Base-by-base conservation (phyloP, 257 asterid genomes). In the Thymus quinquecostatus region DNA sequence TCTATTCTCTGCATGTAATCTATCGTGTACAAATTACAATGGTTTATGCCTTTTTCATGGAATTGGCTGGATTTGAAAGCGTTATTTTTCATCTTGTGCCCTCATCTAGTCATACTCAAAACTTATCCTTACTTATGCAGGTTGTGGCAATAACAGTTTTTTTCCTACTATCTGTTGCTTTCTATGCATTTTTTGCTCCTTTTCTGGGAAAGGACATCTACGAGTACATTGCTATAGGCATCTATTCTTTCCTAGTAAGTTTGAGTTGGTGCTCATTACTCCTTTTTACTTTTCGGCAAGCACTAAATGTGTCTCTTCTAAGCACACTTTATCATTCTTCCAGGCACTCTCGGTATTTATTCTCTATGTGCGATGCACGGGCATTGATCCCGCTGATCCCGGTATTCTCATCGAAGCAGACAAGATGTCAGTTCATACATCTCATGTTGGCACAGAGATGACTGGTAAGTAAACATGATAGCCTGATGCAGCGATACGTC, bases 141-240 rank as follows among this genome's bases (percentile, higher is more conserved):
- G 97, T 95, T 36, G 96, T 92, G 86, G 98, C 98, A 21, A 95
- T 95, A 78, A 95, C 98, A 69, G 96, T 95, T 36, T 95, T 92
- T 77, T 92, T 85, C 88, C 83, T 92, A 71, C 78, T 95, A 72
- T 92, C 96, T 40, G 94, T 95, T 72, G 98, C 96, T 75, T 95
- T 92, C 88, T 95, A 92, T 83, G 97, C 96, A 6, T 95, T 95
- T 79, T 95, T 92, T 43, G 99, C 99, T 74, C 98, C 99, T 62
- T 92, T 95, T 83, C 89, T 95, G 10, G 97, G 99, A 65, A 95
- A 89, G 78, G 86, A 84, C 79, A 79, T 95, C 78, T 95, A 83
- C 54, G 96, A 92, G 83, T 89, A 89, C 84, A 43, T 87, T 6
- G 97, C 98, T 11, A 81, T 81, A 50, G 96, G 97, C 73, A 84